phyloP scores from a whole-genome alignment of 2,329 filamentous ascomycete genomes.

The Verticillium alfalfae region DNA sequence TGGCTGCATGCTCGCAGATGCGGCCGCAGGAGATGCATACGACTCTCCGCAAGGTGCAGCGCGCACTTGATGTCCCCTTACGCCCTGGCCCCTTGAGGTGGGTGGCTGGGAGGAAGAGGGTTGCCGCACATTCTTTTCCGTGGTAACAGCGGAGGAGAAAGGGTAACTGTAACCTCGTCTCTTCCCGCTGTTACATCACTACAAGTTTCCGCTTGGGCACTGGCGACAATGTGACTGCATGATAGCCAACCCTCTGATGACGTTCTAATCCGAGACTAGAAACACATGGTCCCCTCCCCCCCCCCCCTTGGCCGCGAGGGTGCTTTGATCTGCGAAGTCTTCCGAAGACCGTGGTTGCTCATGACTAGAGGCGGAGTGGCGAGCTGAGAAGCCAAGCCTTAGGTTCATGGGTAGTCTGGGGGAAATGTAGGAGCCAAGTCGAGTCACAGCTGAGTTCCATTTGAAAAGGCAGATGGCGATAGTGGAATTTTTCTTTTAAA shows the following conservation, averaged over 20 bases:
- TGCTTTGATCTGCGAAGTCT: too few species aligned
- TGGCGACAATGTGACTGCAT: neutral
- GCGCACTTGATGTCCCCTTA: neutral
- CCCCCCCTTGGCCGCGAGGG: too few species aligned
- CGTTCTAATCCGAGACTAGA: too few species aligned
- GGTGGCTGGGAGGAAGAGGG: neutral
- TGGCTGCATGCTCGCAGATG: neutral
- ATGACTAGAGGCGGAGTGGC: neutral
- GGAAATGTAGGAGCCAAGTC: too few species aligned
- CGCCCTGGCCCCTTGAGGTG: neutral
- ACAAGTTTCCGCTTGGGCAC: neutral
- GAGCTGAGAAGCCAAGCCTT: neutral
- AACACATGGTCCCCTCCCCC: too few species aligned
- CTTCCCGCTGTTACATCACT: neutral
- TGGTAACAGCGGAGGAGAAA: neutral
- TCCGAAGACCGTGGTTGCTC: neutral
- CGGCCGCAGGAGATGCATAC: neutral
- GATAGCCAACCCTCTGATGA: neutral
- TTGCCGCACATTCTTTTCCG: neutral
- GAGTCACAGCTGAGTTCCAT: too few species aligned
- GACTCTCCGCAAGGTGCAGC: neutral
- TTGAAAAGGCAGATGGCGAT: too few species aligned
- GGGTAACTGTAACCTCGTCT: neutral
- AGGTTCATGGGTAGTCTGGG: neutral
- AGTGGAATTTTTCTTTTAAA: too few species aligned